Evolutionary conservation across 139 green algal species (phyloP), one percentile per base, ranked within the genome.

Genomic region (Closterium sp.): DNA sequence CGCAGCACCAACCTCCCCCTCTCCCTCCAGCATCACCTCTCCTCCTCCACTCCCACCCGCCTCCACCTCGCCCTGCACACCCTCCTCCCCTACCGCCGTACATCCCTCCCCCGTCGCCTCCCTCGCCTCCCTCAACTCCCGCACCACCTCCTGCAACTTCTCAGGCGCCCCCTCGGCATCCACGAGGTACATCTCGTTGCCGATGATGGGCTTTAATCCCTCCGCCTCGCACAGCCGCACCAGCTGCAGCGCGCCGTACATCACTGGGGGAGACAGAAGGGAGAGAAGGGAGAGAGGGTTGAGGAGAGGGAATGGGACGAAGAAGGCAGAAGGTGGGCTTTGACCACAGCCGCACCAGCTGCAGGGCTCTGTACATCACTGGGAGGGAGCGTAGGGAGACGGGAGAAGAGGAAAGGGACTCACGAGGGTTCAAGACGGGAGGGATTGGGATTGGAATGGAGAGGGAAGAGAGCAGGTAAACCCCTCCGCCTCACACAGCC

Each of bases 151-250:
- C 55, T 28, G 55, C 55, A 76, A 19, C 2, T 16, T 19, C 2
- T 16, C 55, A 12, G 55, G 55, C 23, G 55, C 55, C 7, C 55
- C 55, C 12, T 93, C 0, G 19, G 28, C 91, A 38, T 93, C 88
- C 35, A 92, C 43, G 23, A 93, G 35, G 91, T 94, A 94, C 91
- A 94, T 94, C 30, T 94, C 89, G 30, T 93, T 94, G 83, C 91
- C 91, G 21, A 94, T 93, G 7, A 94, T 93, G 83, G 91, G 91
- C 35, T 94, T 94, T 32, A 94, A 90, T 43, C 87, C 87, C 25
- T 33, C 55, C 32, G 34, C 84, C 30, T 89, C 35, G 32, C 91
- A 94, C 81, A 93, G 23, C 32, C 36, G 55, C 55, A 94, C 86
- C 28, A 94, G 55, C 89, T 94, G 35, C 8, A 94, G n/a, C 0